Conservation (phyloP, 441 rosid species). For the Pelargonium exstipulatum region DNA sequence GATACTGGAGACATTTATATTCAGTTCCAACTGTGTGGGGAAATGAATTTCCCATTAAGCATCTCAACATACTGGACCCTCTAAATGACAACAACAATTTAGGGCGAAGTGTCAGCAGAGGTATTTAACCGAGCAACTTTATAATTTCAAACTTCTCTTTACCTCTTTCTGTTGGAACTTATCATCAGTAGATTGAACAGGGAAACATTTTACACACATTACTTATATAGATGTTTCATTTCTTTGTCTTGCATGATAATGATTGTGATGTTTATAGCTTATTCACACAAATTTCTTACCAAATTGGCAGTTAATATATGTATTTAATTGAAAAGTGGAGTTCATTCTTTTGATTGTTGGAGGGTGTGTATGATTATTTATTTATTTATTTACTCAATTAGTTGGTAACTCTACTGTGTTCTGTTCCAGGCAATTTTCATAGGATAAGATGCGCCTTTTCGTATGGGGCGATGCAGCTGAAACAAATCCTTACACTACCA, state of each 20-base stretch:
- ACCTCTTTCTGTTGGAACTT: background rate
- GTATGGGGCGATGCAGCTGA: conserved; percentile 51
- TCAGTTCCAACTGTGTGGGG: conserved; percentile 36
- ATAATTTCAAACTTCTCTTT: background rate
- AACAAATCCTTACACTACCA: conserved; percentile 52
- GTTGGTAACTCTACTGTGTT: conserved; percentile 7
- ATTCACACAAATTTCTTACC: too few species aligned
- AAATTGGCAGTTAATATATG: too few species aligned
- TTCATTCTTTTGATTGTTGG: too few species aligned
- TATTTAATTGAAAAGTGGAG: too few species aligned
- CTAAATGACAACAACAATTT: conserved; percentile 75
- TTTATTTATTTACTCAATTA: background rate
- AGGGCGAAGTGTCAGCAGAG: conserved; percentile 84
- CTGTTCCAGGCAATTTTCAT: conserved; percentile 54
- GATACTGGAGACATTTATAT: conserved; percentile 40
- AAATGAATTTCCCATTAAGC: conserved; percentile 47
- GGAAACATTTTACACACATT: background rate
- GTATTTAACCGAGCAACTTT: conserved; percentile 29
- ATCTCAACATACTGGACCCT: conserved; percentile 85
- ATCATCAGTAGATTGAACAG: background rate
- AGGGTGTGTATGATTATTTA: too few species aligned
- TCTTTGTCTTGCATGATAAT: too few species aligned
- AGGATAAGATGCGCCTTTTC: conserved; percentile 62
- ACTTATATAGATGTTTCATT: too few species aligned
- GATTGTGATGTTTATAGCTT: too few species aligned